Conservation (phyloP, 331 rosid genomes). For the Acacia pycnantha region DNA sequence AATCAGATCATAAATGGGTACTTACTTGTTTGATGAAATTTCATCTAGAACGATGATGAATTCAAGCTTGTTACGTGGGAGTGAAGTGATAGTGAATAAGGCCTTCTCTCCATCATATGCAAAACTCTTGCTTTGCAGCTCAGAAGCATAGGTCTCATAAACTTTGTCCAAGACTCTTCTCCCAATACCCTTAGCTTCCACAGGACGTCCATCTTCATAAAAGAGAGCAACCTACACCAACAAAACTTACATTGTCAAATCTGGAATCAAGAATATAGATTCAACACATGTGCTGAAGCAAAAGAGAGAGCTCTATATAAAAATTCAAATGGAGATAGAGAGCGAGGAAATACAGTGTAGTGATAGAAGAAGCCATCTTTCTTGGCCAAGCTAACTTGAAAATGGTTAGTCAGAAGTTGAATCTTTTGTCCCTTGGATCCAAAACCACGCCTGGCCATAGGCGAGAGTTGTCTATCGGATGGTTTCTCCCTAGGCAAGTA, state of each 20-base stretch:
- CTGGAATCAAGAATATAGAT: background rate
- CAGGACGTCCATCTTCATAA: slow-evolving; percentile 30
- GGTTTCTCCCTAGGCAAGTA: background rate
- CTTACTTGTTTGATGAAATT: slow-evolving; percentile 34
- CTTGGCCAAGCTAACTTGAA: slow-evolving; percentile 1
- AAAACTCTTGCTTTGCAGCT: slow-evolving; percentile 2
- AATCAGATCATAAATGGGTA: background rate
- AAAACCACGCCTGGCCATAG: slow-evolving; percentile 20
- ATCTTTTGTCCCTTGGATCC: slow-evolving; percentile 38
- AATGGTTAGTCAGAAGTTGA: slow-evolving; percentile 31
- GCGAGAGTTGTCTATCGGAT: background rate
- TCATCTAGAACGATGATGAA: slow-evolving; percentile 29
- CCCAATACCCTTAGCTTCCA: slow-evolving; percentile 32
- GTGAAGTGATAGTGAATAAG: slow-evolving; percentile 30
- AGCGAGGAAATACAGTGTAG: slow-evolving; percentile 21
- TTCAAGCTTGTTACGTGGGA: slow-evolving; percentile 5
- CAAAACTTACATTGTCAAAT: background rate
- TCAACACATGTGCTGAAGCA: background rate
- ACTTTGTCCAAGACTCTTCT: slow-evolving; percentile 33
- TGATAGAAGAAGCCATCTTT: slow-evolving; percentile 34
- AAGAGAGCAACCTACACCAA: slow-evolving; percentile 34
- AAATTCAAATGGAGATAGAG: background rate
- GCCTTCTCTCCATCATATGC: slow-evolving; percentile 49
- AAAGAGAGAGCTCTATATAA: no score
- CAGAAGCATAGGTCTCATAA: slow-evolving; percentile 15